Conservation (phyloP, 306 rosid genomes). For the Arachis stenosperma region DNA sequence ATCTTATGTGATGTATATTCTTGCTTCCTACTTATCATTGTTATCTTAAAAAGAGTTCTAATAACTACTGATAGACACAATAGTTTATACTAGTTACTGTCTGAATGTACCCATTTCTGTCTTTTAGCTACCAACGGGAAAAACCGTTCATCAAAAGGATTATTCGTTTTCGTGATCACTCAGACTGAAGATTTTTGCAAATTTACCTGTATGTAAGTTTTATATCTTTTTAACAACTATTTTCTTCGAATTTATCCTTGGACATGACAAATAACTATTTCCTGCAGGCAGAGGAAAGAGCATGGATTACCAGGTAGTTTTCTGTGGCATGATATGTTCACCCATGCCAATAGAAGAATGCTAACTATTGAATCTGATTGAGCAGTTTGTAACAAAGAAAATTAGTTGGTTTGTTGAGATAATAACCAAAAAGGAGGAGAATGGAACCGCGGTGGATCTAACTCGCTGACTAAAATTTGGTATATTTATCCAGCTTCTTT, state of each 20-base stretch:
- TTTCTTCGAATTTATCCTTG: constrained; percentile 21
- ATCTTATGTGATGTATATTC: constrained; percentile 65
- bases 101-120: constrained; percentile 2
- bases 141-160: constrained; percentile 71
- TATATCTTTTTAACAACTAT: constrained; percentile 27
- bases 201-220: constrained; percentile 29
- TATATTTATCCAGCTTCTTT: constrained; percentile 13
- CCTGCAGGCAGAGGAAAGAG: constrained; percentile 21
- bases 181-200: constrained; percentile 56
- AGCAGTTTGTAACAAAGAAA: constrained; percentile 3
- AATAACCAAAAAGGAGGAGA: neutral
- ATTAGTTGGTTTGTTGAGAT: neutral
- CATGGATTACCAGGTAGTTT: neutral
- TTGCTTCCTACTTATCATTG: constrained; percentile 13
- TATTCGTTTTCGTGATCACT: constrained; percentile 66
- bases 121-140: constrained; percentile 66
- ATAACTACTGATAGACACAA: constrained; percentile 17
- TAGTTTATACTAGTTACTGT: constrained; percentile 26
- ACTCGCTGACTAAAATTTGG: constrained; percentile 27
- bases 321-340: neutral
- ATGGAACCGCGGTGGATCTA: neutral
- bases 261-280: constrained; percentile 22
- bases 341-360: neutral
- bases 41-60: neutral
- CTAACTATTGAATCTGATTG: neutral